Evolutionary conservation across 192 early-diverging fungal species (phyloP).

Genomic region (Backusella sp.): DNA sequence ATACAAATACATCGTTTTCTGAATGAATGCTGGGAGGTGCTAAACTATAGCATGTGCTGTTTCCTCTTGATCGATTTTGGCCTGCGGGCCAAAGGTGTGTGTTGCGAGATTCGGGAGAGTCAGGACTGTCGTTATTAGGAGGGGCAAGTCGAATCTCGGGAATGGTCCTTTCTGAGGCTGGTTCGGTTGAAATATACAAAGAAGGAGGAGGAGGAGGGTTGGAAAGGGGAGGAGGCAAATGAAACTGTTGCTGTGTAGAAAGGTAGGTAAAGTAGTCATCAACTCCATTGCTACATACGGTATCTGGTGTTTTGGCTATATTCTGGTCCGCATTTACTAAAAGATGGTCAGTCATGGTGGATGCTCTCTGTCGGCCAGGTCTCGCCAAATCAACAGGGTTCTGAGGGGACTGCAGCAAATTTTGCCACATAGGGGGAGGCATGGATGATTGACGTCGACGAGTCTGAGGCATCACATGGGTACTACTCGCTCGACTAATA

Average conservation of each 20-base stretch:
- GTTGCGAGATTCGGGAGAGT: neutral
- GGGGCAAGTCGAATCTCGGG: slow-evolving; percentile 22
- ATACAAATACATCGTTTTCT: slow-evolving; percentile 3
- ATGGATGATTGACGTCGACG: neutral
- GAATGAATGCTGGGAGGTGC: slow-evolving; percentile 5
- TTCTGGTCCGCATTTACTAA: neutral
- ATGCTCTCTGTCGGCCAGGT: slow-evolving; percentile 7
- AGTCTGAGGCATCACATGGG: neutral
- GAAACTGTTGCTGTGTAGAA: neutral
- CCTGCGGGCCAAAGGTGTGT: neutral
- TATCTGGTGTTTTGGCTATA: neutral
- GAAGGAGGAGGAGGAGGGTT: neutral
- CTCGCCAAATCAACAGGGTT: neutral
- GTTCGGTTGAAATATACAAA: neutral
- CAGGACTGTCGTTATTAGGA: slow-evolving; percentile 4
- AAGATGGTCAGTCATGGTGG: slow-evolving; percentile 13
- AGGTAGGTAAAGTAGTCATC: slow-evolving; percentile 17
- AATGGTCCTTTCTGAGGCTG: slow-evolving; percentile 5
- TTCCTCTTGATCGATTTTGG: neutral
- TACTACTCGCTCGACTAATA: slow-evolving; percentile 15
- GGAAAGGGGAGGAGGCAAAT: neutral
- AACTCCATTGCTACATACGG: neutral
- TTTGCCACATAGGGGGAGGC: slow-evolving; percentile 19
- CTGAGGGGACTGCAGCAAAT: neutral
- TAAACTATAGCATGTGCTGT: neutral